Conservation (phyloP, 1,284 basidiomycete species). For the Exsudoporus floridanus region DNA sequence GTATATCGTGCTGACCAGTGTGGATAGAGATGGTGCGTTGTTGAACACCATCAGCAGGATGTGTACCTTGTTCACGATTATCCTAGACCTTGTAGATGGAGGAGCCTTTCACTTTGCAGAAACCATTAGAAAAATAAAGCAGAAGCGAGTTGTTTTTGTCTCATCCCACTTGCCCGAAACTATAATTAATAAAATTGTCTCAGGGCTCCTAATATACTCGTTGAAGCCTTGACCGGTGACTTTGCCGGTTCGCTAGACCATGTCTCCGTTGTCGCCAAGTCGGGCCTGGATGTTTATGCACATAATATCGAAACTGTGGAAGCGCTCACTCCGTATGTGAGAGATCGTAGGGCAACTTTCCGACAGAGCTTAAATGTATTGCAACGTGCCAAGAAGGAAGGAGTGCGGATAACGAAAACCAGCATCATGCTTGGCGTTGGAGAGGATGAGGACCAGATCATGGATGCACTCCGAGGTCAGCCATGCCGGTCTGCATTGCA, state of each 20-base stretch:
- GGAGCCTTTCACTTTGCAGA: conserved; percentile 93
- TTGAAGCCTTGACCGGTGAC: conserved; percentile 96
- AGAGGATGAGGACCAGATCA: conserved; percentile 82
- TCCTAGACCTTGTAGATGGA: conserved; percentile 84
- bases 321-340: conserved; percentile 89
- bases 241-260: conserved; percentile 80
- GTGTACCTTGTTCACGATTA: conserved; percentile 3
- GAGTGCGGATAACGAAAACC: conserved; percentile 92
- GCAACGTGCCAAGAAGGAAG: conserved; percentile 77
- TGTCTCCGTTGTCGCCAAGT: conserved; percentile 83
- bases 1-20: conserved; percentile 96
- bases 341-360: conserved; percentile 93
- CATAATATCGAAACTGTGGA: conserved; percentile 98
- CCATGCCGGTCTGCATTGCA: conserved; percentile 1
- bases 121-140: conserved; percentile 94
- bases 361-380: conserved; percentile 87
- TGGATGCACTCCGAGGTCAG: conserved; percentile 80
- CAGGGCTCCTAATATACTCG: conserved; percentile 91
- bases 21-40: conserved; percentile 87
- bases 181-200: not conserved
- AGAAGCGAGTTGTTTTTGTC: conserved; percentile 58
- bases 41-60: not conserved
- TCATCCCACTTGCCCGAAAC: not conserved
- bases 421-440: conserved; percentile 99
- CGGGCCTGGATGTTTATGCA: conserved; percentile 96